A percentile compares a stretch with the other conserved stretches of the same genome.
phyloP scores from a whole-genome alignment of 2,329 filamentous ascomycete species.

The Metarhizium anisopliae region DNA sequence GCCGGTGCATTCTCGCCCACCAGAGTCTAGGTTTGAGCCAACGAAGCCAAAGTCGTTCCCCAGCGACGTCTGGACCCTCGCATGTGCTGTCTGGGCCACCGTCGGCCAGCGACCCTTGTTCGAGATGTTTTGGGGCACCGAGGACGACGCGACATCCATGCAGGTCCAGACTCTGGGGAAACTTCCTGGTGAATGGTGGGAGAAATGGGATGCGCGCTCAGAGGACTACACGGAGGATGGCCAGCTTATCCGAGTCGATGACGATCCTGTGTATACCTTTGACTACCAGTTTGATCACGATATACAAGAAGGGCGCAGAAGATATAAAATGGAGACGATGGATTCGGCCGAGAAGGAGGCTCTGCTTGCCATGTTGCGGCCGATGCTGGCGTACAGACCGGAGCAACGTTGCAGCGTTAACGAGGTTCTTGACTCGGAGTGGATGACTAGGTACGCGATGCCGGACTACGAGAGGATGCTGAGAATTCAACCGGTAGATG shows the following conservation, averaged over 20 bases:
- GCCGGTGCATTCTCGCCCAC: conserved; percentile 12
- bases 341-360: background rate
- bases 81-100: conserved; percentile 7
- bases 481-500: no score
- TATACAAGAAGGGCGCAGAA: no score
- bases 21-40: conserved; percentile 12
- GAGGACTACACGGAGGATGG: background rate
- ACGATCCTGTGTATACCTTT: background rate
- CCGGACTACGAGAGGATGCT: background rate
- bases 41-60: conserved; percentile 12
- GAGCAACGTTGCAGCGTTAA: background rate
- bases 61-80: conserved; percentile 4
- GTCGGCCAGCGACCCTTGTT: conserved; percentile 13
- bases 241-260: background rate
- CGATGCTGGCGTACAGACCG: background rate
- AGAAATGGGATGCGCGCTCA: background rate
- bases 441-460: background rate
- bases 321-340: background rate
- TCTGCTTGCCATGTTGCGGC: background rate
- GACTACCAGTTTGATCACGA: background rate
- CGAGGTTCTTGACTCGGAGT: background rate
- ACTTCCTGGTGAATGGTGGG: background rate
- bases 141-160: background rate
- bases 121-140: conserved; percentile 2
- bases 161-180: background rate